These are phyloP conservation scores for Hypoxylon sp. DNA, from an alignment of 2,329 filamentous ascomycete genomes.

Conservation along the genomic window DNA sequence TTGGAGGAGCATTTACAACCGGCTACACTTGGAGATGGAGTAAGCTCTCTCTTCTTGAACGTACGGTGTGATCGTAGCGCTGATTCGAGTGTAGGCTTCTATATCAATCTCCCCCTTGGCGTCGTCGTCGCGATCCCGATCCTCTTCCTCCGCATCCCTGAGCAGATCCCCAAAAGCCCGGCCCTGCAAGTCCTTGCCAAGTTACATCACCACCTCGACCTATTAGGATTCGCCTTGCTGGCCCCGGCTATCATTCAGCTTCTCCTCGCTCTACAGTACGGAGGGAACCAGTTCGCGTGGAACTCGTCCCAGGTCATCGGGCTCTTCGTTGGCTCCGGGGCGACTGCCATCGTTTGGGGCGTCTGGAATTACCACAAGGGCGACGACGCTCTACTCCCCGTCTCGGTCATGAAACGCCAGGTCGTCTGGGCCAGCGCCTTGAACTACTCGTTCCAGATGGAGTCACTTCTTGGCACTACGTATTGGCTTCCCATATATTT, in stretches of 20 bases:
- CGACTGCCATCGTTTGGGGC: conserved; percentile 34
- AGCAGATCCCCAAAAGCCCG: conserved; percentile 15
- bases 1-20: conserved; percentile 27
- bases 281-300: conserved; percentile 44
- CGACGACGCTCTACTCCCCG: conserved; percentile 37
- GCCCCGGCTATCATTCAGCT: conserved; percentile 44
- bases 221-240: conserved; percentile 35
- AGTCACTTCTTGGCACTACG: not conserved
- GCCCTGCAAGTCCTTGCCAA: not conserved
- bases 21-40: conserved; percentile 30
- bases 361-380: conserved; percentile 35
- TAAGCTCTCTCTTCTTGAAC: conserved; percentile 9
- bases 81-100: conserved; percentile 21
- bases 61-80: not conserved
- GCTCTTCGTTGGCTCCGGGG: conserved; percentile 28
- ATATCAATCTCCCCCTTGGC: conserved; percentile 34
- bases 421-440: not conserved
- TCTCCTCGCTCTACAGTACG: conserved; percentile 45
- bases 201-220: conserved; percentile 31
- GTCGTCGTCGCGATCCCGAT: conserved; percentile 11
- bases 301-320: conserved; percentile 37
- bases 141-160: conserved; percentile 21
- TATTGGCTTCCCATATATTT: not conserved
- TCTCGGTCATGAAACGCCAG: conserved; percentile 21
- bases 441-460: not conserved